phyloP scores from a whole-genome alignment of 2,329 filamentous ascomycete genomes.

The Colletotrichum abscissum region DNA sequence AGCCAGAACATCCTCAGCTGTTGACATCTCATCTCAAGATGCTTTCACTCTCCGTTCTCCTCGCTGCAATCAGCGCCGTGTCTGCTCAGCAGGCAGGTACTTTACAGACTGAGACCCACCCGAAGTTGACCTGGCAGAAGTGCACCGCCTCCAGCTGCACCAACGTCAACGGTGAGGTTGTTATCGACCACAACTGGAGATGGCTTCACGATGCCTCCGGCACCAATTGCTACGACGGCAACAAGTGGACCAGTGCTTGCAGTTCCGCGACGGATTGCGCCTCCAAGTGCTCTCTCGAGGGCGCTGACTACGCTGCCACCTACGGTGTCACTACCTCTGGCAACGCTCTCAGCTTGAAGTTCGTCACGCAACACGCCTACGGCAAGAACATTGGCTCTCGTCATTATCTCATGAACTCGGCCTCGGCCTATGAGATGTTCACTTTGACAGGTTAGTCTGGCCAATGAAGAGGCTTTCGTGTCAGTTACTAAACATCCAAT shows the following conservation, averaged over 20 bases:
- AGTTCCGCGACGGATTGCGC: conserved; percentile 56
- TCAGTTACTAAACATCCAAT: no score
- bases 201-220: conserved; percentile 63
- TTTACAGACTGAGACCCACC: conserved; percentile 61
- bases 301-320: conserved; percentile 62
- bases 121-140: conserved; percentile 63
- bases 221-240: conserved; percentile 68
- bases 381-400: conserved; percentile 58
- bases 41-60: conserved; percentile 48
- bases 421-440: conserved; percentile 69
- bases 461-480: no score
- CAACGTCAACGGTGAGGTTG: conserved; percentile 59
- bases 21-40: not conserved
- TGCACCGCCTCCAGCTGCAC: conserved; percentile 65
- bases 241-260: conserved; percentile 55
- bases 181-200: conserved; percentile 71
- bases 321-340: conserved; percentile 65
- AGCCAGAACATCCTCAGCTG: not conserved
- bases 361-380: conserved; percentile 61
- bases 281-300: conserved; percentile 63
- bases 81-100: conserved; percentile 64
- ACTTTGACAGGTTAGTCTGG: conserved; percentile 53
- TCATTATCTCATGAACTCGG: conserved; percentile 68
- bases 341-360: conserved; percentile 62
- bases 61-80: conserved; percentile 43